phyloP scores from a whole-genome alignment of 805 yeast species.

The Pichia heedii region DNA sequence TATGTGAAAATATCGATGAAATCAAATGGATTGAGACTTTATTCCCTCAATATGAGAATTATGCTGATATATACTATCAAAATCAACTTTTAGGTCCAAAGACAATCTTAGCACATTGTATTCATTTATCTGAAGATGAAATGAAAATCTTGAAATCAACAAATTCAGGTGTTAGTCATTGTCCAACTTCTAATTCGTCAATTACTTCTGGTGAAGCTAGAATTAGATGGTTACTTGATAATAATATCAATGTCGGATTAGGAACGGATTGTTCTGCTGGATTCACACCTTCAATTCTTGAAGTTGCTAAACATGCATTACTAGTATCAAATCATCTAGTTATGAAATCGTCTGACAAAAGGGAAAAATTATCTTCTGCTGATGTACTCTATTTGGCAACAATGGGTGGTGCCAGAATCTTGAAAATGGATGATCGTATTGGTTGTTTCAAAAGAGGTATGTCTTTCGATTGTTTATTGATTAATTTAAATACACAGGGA shows the following conservation, averaged over 20 bases:
- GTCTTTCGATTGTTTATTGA: conserved; percentile 73
- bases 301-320: conserved; percentile 60
- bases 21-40: conserved; percentile 60
- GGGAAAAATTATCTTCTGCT: conserved; percentile 45
- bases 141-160: conserved; percentile 43
- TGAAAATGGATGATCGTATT: conserved; percentile 43
- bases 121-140: conserved; percentile 65
- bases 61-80: conserved; percentile 70
- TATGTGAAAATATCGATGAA: conserved; percentile 75
- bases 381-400: conserved; percentile 82
- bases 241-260: conserved; percentile 65
- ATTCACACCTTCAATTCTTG: conserved; percentile 53
- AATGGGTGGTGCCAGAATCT: conserved; percentile 78
- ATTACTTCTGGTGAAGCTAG: conserved; percentile 88
- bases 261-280: conserved; percentile 83
- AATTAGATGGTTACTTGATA: conserved; percentile 56
- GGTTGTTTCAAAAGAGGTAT: conserved; percentile 77
- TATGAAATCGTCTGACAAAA: conserved; percentile 40
- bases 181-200: conserved; percentile 87
- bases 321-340: conserved; percentile 64
- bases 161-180: conserved; percentile 74
- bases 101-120: conserved; percentile 85
- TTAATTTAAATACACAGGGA: conserved; percentile 45
- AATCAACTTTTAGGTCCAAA: conserved; percentile 49
- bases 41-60: conserved; percentile 62